phyloP scores from a whole-genome alignment of 352 stramenopile genomes.

The Pythium brachiatum region DNA sequence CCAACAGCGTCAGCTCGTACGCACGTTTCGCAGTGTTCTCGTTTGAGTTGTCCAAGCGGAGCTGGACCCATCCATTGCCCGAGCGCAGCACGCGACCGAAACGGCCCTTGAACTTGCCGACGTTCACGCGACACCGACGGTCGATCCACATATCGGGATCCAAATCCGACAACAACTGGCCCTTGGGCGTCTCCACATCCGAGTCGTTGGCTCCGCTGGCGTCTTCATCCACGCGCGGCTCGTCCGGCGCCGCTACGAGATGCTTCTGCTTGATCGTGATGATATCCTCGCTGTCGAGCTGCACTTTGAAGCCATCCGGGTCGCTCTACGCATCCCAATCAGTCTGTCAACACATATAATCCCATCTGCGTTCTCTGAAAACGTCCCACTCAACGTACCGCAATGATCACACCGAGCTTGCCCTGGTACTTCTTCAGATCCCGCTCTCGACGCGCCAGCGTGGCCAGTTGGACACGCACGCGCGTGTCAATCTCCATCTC shows the following conservation, averaged over 20 bases:
- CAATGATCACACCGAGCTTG: conserved; percentile 64
- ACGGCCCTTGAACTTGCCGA: conserved; percentile 84
- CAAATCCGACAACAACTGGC: conserved; percentile 68
- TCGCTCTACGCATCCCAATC: conserved; percentile 12
- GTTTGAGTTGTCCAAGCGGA: conserved; percentile 78
- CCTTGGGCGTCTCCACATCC: conserved; percentile 37
- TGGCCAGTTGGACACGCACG: conserved; percentile 50
- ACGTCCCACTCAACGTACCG: conserved; percentile 25
- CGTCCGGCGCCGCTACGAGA: conserved; percentile 34
- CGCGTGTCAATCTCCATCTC: conserved; percentile 48
- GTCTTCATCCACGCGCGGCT: conserved; percentile 34
- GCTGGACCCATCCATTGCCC: conserved; percentile 87
- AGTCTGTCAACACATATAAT: neutral
- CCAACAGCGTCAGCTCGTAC: conserved; percentile 83
- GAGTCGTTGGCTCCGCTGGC: conserved; percentile 29
- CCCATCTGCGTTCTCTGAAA: neutral
- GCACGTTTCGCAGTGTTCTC: conserved; percentile 86
- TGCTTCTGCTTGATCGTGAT: conserved; percentile 59
- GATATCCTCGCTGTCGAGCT: conserved; percentile 52
- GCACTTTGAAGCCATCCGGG: conserved; percentile 41
- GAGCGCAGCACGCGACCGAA: conserved; percentile 76
- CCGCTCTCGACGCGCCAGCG: conserved; percentile 46
- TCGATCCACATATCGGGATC: conserved; percentile 90
- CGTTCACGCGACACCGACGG: conserved; percentile 82
- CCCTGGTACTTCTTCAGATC: conserved; percentile 71